Base-by-base conservation (phyloP, 176 grass and related monocot species). In the Cenchrus purpureus region DNA sequence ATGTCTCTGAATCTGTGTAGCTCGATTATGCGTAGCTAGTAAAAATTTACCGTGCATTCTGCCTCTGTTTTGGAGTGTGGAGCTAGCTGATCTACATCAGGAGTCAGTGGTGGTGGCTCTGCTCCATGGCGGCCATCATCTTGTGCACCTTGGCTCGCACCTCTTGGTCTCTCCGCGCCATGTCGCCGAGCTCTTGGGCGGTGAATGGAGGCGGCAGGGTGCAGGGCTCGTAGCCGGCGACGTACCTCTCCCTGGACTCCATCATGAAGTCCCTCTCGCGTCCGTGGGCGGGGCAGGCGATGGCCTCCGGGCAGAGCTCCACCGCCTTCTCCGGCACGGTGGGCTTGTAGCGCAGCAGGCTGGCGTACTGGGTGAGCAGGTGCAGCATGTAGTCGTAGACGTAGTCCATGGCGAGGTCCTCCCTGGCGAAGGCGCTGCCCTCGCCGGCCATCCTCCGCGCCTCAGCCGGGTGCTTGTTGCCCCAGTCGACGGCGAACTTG, bases 351-450 rank as follows among this genome's bases (percentile, higher is more conserved):
- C 82, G 91, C 66, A 92, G 87, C 52, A 98, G 86, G 7, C 50
- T 59, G 7, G 97, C 91, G 71, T 95, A 98, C 71, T 86, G 65
- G 6, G 46, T 92, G 31, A 98, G 56, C 84, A 91, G 80, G 78
- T 98, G 97, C 58, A 98, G 34, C 97, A 98, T 95, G 89, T 98
- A 98, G 64, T 98, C 91, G 31, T 98, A 98, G 0, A 98, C 93
- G 71, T 89, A 92, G 31, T 94, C 91, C 93, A 98, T 95, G 66
- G 55, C 79, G 48, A 98, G 54, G 15, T 94, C 78, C 16, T 91
- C 86, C 46, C 84, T 61, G 0, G 91, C 65, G 82, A 95, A 98
- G 8, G 20, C 55, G 71, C 89, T 94, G 8, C 93, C 91, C 2
- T 54, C 51, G 52, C 50, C 57, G 6, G 81, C 93, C 10, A 98